Evolutionary conservation across 2,329 filamentous ascomycete genomes (phyloP).

Genomic region (Trichoderma harzianum): DNA sequence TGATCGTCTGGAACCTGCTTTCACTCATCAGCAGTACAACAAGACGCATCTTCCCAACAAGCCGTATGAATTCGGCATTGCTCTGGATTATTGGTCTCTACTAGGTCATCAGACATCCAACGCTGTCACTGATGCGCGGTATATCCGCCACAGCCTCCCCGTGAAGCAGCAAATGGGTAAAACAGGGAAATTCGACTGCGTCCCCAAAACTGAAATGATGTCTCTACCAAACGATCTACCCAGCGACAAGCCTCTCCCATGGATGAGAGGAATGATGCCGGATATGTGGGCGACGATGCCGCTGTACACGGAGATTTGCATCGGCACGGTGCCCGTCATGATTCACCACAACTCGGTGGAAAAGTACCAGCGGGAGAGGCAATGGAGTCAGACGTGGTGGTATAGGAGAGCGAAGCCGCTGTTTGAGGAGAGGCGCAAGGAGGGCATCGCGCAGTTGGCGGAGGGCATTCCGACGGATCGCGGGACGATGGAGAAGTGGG

Average conservation of each 20-base stretch:
- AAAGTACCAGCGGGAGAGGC: conserved; percentile 22
- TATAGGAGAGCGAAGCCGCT: conserved; percentile 21
- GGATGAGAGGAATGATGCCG: conserved; percentile 9
- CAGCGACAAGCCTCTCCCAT: not conserved
- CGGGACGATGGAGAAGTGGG: conserved; percentile 23
- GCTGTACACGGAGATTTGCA: conserved; percentile 30
- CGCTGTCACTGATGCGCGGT: conserved; percentile 25
- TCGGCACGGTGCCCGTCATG: conserved; percentile 29
- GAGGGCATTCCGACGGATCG: conserved; percentile 22
- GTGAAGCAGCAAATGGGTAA: conserved; percentile 24
- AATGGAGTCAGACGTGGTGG: conserved; percentile 30
- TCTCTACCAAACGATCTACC: conserved; percentile 8
- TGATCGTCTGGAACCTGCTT: conserved; percentile 26
- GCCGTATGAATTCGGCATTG: conserved; percentile 28
- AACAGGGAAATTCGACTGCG: conserved; percentile 24
- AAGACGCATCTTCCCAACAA: conserved; percentile 23
- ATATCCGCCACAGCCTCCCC: conserved; percentile 23
- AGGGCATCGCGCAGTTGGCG: conserved; percentile 20
- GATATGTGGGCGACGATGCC: conserved; percentile 27
- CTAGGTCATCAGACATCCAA: conserved; percentile 28
- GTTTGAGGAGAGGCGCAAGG: conserved; percentile 20
- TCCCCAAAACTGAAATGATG: conserved; percentile 19
- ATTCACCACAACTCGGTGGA: conserved; percentile 29
- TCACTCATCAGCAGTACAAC: conserved; percentile 25
- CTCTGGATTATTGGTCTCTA: conserved; percentile 29